Evolutionary conservation across 345 rosid genomes (phyloP), one percentile per base, ranked within the genome.

Genomic region (Salix udensis): DNA sequence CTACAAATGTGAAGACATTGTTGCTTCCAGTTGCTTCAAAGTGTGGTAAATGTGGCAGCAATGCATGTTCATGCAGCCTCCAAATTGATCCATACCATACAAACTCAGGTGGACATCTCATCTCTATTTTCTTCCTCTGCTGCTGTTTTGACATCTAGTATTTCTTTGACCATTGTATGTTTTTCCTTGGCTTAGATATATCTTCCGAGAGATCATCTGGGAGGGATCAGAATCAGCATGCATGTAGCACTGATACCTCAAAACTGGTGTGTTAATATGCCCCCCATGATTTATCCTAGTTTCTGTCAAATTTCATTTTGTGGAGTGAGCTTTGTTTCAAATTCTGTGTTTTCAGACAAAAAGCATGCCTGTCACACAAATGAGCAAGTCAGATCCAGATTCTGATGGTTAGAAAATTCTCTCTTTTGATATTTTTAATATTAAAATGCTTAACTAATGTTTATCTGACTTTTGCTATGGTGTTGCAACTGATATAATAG

Each of bases 321-420:
- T 68, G 52, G 26, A 46, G 36, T 48, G 28, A 39, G 36, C 15
- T 28, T 36, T 65, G 53, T 64, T 76, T 53, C 50, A 34, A 77
- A 44, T 79, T 71, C 79, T 88, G 89, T 87, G 80, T 71, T 83
- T 67, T 80, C 88, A 75, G 83, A 79, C 84, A 71, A 89, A 84
- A 78, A 81, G 81, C 79, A 78, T 74, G 2, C 82, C 84, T 64
- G 68, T 77, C 37, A 77, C 87, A 46, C 89, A 82, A 61, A 78
- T 74, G 70, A 86, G 86, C 83, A 87, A 83, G 85, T 90, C 91
- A 65, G 91, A 90, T 84, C 88, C 81, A 39, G 89, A 87, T 77
- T 88, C 90, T 65, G 92, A 88, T 85, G 97, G 97, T 94, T 84
- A 89, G 94, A 67, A 67, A 77, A 28, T 75, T 48, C 74, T 81